Percentiles rank a stretch among this genome's conserved stretches.
Conservation (phyloP, 805 yeast species). For the Yarrowia osloensis region DNA sequence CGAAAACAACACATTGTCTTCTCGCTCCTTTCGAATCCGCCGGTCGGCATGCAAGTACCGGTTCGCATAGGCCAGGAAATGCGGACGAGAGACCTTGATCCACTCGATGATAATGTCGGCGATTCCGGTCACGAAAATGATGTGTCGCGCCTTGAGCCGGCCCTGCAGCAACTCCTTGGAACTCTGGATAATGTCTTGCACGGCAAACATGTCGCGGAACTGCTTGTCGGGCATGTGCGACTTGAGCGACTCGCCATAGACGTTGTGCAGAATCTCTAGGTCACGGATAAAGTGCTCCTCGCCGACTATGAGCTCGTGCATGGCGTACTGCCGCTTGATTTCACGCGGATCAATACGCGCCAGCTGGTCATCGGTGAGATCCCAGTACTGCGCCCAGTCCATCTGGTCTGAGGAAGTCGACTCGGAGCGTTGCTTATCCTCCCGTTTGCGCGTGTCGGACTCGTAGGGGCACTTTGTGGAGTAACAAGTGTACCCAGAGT, state of each 20-base stretch:
- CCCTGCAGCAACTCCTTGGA: conserved; percentile 58
- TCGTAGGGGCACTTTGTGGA: conserved; percentile 16
- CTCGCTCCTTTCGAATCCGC: conserved; percentile 49
- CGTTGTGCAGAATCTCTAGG: conserved; percentile 63
- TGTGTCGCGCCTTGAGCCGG: conserved; percentile 59
- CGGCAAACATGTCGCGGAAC: conserved; percentile 58
- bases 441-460: not conserved
- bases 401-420: not conserved
- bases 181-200: conserved; percentile 55
- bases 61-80: conserved; percentile 62
- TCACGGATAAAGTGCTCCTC: conserved; percentile 72
- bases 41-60: conserved; percentile 43
- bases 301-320: conserved; percentile 70
- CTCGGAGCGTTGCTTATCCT: not conserved
- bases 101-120: conserved; percentile 66
- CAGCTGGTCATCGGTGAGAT: conserved; percentile 35
- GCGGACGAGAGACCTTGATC: conserved; percentile 57
- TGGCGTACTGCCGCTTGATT: conserved; percentile 68
- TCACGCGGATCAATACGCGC: conserved; percentile 42
- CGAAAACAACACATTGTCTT: conserved; percentile 50
- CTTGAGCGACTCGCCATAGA: conserved; percentile 52
- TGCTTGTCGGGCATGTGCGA: conserved; percentile 50
- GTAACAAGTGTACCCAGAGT: conserved; percentile 17
- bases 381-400: conserved; percentile 41
- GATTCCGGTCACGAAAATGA: conserved; percentile 59